Evolutionary conservation across 345 rosid genomes (phyloP), one percentile per base, ranked within the genome.

Genomic region (Corchorus olitorius): DNA sequence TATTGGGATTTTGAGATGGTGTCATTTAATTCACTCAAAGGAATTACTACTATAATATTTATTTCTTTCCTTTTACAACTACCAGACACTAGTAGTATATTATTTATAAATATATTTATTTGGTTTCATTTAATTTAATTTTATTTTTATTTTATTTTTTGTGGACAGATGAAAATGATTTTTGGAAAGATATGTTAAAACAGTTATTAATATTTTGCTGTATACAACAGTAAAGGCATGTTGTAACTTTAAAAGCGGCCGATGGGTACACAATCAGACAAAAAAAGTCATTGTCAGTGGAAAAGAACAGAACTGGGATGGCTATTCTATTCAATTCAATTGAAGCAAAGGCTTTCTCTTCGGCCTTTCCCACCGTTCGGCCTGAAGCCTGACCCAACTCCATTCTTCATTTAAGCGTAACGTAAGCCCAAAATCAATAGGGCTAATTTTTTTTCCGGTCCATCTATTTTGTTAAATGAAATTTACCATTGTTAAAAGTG

Each of bases 221-320:
- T 49, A 15, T 49, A 11, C 53, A 13, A 11, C 53, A 56, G 43
- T 39, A 39, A 6, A 39, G 43, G 43, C 45, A 34, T 63, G 68
- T 15, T 63, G 68, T 2, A 63, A 63, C 66, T 13, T 35, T 16
- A 35, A 17, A 63, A 35, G 20, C 19, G 64, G 10, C 45, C 19
- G 9, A 14, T 62, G 66, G n/a, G 45, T 14, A 15, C 0, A 6
- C 39, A 1, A 4, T 34, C 43, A 62, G 45, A 35, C 19, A 14
- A 62, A 65, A 66, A 34, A 34, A 34, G 66, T 61, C 55, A 50
- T 15, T 50, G 55, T 50, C 55, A 50, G 55, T 50, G 55, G 55
- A 50, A 50, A 50, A 50, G 45, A 34, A 27, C 43, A 35, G 41
- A 62, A 34, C 19, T 35, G 9, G 62, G 62, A 27, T 27, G 27